phyloP scores from a whole-genome alignment of 495 filamentous ascomycete species.

The Penicillium egyptiacum region DNA sequence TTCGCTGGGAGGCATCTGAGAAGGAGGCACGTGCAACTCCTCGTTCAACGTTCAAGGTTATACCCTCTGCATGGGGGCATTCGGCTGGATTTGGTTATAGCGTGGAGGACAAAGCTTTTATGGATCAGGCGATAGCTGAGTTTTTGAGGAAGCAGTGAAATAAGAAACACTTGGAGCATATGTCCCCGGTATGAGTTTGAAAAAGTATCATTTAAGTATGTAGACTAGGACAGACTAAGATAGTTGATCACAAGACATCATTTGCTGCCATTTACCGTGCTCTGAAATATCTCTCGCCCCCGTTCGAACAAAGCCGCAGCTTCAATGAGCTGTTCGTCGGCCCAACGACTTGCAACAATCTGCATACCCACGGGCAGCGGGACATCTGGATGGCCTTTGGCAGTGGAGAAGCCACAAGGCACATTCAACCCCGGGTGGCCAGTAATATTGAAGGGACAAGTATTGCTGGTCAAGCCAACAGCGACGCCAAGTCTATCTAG shows the following conservation, averaged over 20 bases:
- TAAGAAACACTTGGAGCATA: not conserved
- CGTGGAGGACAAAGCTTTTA: slow-evolving; percentile 57
- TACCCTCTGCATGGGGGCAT: slow-evolving; percentile 65
- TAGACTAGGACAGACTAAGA: not conserved
- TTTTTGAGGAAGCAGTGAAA: slow-evolving; percentile 25
- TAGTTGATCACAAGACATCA: no score
- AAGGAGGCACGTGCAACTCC: slow-evolving; percentile 38
- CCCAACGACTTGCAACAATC: slow-evolving; percentile 52
- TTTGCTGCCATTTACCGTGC: not conserved
- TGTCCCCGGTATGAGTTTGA: not conserved
- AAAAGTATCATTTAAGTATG: not conserved
- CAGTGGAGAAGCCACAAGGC: slow-evolving; percentile 48
- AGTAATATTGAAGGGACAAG: slow-evolving; percentile 53
- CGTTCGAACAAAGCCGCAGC: slow-evolving; percentile 29
- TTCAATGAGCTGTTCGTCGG: slow-evolving; percentile 35
- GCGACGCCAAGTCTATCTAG: slow-evolving; percentile 37
- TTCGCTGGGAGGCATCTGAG: slow-evolving; percentile 58
- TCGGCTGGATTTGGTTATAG: slow-evolving; percentile 55
- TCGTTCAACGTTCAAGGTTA: slow-evolving; percentile 49
- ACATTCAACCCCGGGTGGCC: slow-evolving; percentile 57
- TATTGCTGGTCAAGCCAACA: slow-evolving; percentile 50
- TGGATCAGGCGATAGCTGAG: slow-evolving; percentile 51
- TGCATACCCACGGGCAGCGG: slow-evolving; percentile 57
- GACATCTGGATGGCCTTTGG: slow-evolving; percentile 33
- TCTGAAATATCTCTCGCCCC: not conserved